Base-by-base conservation (phyloP, 306 rosid species). In the Malus sylvestris region DNA sequence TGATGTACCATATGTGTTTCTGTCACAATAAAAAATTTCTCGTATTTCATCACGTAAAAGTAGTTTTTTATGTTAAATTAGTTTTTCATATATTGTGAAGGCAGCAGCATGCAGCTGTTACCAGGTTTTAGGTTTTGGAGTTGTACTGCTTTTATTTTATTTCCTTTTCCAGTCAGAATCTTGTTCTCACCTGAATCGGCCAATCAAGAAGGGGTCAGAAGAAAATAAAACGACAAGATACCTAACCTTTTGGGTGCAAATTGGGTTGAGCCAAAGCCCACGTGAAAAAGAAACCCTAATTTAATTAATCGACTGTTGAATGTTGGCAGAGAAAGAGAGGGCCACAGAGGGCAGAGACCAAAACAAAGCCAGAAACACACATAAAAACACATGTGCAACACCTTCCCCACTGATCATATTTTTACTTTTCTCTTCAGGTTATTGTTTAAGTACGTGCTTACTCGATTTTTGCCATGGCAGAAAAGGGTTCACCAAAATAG, bases 251-350 rank as follows among this genome's bases (percentile, higher is more conserved):
- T 38, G 9, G 10, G 42, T 38, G 45, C 61, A 44, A 61, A 13
- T 61, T 30, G 49, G 78, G 70, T 23, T 62, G 70, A 70, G 61
- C 78, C 60, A 62, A 45, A 45, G 70, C 61, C 49, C 70, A 20
- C 70, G 30, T 61, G 78, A 65, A 20, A 27, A 18, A 3, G 18
- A 3, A 66, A 38, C 25, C 27, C 19, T 4, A 20, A 18, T 20
- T 64, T 20, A 66, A 66, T 66, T 16, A 32, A 7, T 32, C 55
- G 8, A 29, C 68, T 6, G 44, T 32, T 64, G 23, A 16, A 42
- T 3, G 44, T 64, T 32, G 68, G 13, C 44, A 30, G 42, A 63
- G 68, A 30, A 3, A 49, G 44, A 7, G 68, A 60, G 22, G 40
- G 5, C 40, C 13, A 1, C 42, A 29, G n/a, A 14, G 42, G 12